Conservation (phyloP, 768 basidiomycete genomes). For the Pleurotus platypus region DNA sequence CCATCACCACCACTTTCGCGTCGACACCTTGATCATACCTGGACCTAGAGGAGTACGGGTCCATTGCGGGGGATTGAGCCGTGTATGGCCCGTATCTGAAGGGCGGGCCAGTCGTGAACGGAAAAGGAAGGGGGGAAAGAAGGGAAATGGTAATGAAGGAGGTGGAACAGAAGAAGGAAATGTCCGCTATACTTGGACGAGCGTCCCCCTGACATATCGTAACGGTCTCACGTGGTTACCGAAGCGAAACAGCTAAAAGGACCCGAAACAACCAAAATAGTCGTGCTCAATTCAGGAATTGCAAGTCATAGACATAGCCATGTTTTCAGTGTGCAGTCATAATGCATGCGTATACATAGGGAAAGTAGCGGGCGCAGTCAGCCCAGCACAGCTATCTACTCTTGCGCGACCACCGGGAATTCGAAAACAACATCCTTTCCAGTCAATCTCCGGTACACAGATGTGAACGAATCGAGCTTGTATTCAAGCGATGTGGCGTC, state of each 20-base stretch:
- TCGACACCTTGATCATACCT: slow-evolving; percentile 84
- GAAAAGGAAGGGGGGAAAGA: slow-evolving; percentile 33
- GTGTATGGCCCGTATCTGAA: slow-evolving; percentile 29
- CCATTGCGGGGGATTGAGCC: slow-evolving; percentile 54
- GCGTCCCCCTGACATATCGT: slow-evolving; percentile 21
- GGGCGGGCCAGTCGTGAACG: slow-evolving; percentile 37
- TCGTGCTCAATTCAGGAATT: slow-evolving; percentile 15
- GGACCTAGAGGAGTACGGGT: slow-evolving; percentile 57
- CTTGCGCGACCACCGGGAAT: slow-evolving; percentile 76
- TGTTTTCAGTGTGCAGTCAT: slow-evolving; percentile 13
- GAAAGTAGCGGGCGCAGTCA: slow-evolving; percentile 19
- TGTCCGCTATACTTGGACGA: slow-evolving; percentile 18
- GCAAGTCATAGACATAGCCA: slow-evolving; percentile 13
- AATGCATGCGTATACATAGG: slow-evolving; percentile 15
- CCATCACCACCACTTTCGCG: slow-evolving; percentile 95
- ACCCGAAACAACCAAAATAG: slow-evolving; percentile 28
- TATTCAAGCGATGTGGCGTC: slow-evolving; percentile 98
- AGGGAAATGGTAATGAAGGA: slow-evolving; percentile 25
- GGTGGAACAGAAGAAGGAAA: slow-evolving; percentile 26
- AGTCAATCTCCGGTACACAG: slow-evolving; percentile 91
- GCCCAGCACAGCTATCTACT: slow-evolving; percentile 46
- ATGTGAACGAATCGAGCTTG: slow-evolving; percentile 99
- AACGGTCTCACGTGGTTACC: slow-evolving; percentile 9
- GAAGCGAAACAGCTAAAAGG: slow-evolving; percentile 3
- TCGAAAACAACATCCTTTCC: slow-evolving; percentile 97